Evolutionary conservation across 768 basidiomycete species (phyloP).

Genomic region (Mycena indigotica): DNA sequence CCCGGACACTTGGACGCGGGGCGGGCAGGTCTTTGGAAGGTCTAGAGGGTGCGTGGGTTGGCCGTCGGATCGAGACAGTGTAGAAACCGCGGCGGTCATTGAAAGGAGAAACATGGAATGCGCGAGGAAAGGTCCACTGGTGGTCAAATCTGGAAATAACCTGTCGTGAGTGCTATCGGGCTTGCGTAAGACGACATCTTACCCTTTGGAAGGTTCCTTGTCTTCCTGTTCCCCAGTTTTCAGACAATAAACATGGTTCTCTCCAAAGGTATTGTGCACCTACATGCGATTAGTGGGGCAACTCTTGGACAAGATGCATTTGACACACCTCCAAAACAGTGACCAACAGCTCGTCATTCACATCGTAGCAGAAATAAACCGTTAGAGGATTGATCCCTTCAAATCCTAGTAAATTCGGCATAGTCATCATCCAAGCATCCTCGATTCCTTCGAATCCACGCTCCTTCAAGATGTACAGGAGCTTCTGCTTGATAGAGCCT

Average conservation of each 20-base stretch:
- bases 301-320: neutral
- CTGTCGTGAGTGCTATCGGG: neutral
- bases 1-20: conserved; percentile 41
- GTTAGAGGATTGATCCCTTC: conserved; percentile 75
- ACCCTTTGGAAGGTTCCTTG: conserved; percentile 32
- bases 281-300: conserved; percentile 23
- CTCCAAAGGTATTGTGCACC: conserved; percentile 78
- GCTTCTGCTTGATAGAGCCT: conserved; percentile 42
- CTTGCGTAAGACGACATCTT: conserved; percentile 15
- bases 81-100: conserved; percentile 72
- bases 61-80: conserved; percentile 53
- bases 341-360: conserved; percentile 36
- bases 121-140: conserved; percentile 66
- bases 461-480: conserved; percentile 36
- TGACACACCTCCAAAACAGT: conserved; percentile 58
- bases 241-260: conserved; percentile 63
- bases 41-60: conserved; percentile 39
- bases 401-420: conserved; percentile 67
- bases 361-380: conserved; percentile 64
- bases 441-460: conserved; percentile 37
- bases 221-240: conserved; percentile 51
- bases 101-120: conserved; percentile 79
- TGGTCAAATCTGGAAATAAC: conserved; percentile 49
- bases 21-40: conserved; percentile 16
- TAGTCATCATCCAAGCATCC: conserved; percentile 73